A percentile compares a stretch with the other conserved stretches of the same genome.
Evolutionary conservation across 805 yeast species (phyloP).

Genomic region (Candida piceae): DNA sequence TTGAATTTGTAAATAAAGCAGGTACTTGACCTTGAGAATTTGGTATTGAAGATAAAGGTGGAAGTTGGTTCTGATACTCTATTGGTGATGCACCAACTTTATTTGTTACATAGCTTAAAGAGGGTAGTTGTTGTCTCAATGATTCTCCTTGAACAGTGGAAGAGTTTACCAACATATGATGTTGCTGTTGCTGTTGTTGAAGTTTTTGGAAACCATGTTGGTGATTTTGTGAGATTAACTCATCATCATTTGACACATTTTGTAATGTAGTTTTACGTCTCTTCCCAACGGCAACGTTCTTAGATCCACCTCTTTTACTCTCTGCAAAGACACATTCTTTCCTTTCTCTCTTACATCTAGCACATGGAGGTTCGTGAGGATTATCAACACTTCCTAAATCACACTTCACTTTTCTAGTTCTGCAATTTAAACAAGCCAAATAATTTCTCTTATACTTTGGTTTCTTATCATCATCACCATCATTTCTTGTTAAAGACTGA

Average conservation of each 20-base stretch:
- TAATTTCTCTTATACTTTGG: slow-evolving; percentile 57
- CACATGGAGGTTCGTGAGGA: slow-evolving; percentile 80
- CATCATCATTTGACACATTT: background rate
- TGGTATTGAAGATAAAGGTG: background rate
- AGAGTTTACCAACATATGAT: background rate
- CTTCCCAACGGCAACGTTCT: slow-evolving; percentile 31
- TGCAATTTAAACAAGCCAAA: slow-evolving; percentile 81
- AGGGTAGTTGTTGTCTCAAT: slow-evolving; percentile 1
- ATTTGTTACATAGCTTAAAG: background rate
- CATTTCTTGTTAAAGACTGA: too few relatives aligned
- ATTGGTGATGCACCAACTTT: too few relatives aligned
- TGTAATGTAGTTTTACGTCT: slow-evolving; percentile 11
- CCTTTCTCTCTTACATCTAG: slow-evolving; percentile 77
- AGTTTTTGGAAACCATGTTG: too few relatives aligned
- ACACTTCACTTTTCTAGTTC: slow-evolving; percentile 80
- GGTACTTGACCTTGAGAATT: too few relatives aligned
- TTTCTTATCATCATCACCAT: slow-evolving; percentile 9
- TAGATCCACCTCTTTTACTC: slow-evolving; percentile 47
- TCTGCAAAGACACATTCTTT: slow-evolving; percentile 67
- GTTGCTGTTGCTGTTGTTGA: background rate
- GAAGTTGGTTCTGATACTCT: too few relatives aligned
- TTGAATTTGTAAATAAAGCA: too few relatives aligned
- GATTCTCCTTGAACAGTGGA: too few relatives aligned
- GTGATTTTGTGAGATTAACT: too few relatives aligned
- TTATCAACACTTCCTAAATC: slow-evolving; percentile 72